Conservation (phyloP, 345 rosid species). For the Lepidium africanum region DNA sequence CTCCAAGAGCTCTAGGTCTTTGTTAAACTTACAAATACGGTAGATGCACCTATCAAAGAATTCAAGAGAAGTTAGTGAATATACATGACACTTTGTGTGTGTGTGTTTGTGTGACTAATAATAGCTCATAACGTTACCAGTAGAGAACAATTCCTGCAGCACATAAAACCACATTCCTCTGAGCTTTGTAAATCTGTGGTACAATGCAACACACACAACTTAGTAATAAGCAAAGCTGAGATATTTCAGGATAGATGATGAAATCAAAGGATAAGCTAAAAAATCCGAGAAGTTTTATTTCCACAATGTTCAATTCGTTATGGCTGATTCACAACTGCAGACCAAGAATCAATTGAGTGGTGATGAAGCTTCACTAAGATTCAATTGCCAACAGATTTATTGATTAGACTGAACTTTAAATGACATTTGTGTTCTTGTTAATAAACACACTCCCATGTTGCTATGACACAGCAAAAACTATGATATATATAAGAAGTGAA, state of each 20-base stretch:
- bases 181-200: conserved; percentile 76
- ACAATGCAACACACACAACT: background rate
- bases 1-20: conserved; percentile 63
- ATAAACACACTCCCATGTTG: background rate
- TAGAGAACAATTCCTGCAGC: conserved; percentile 68
- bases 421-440: background rate
- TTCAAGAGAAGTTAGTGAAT: background rate
- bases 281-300: background rate
- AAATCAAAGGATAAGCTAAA: background rate
- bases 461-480: background rate
- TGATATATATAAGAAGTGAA: too few relatives aligned
- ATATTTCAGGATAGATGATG: background rate
- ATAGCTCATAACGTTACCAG: conserved; percentile 41
- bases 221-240: background rate
- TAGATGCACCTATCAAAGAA: conserved; percentile 57
- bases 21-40: conserved; percentile 69
- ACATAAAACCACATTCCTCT: conserved; percentile 75
- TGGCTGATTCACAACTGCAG: background rate
- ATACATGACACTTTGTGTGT: background rate
- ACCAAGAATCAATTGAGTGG: background rate
- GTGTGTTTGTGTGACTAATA: background rate
- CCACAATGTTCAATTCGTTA: background rate
- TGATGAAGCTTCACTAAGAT: background rate
- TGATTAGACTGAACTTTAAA: background rate
- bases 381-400: background rate